Evolutionary conservation across 2,329 filamentous ascomycete genomes (phyloP), one percentile per base, ranked within the genome.

Genomic region (Fusarium kyushuense): DNA sequence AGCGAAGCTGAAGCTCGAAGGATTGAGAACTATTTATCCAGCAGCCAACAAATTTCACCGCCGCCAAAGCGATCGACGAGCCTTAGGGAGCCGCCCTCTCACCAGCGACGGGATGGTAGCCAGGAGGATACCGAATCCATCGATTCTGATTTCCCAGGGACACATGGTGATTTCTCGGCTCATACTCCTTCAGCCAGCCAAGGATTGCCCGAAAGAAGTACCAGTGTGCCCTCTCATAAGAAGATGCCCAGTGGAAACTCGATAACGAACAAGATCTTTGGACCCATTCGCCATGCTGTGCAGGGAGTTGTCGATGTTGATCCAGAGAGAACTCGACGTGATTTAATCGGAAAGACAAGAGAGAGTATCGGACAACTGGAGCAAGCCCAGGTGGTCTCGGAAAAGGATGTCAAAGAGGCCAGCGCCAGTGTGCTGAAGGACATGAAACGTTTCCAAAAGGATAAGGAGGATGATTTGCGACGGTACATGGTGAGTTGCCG

Each of bases 291-390:
- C 56, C 95, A 99, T 80, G 96, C 96, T 0, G 93, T 98, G 33
- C 93, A 98, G 75, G 96, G 96, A 6, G 95, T 98, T 74, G 95
- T 96, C 2, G 96, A 99, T 77, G 93, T 96, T 41, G 96, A 99
- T 76, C 96, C 96, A 0, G 96, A 99, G 80, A 87, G 94, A 67
- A 97, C 94, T 42, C 87, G 96, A 54, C 87, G 96, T 54, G 96
- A 99, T 77, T 91, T 93, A 67, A 97, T 99, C 72, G 94, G 95
- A 38, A 98, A 97, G 84, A 99, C 96, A 1, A 90, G 91, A 69
- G 96, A 99, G 80, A 92, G 90, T 59, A 89, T 99, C 65, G 86
- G 81, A 45, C 87, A 97, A 82, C 85, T 99, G 53, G 94, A 98
- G 79, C 93, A 97, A 82, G 96, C 96, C 1, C 87, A 97, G 59